A percentile compares a stretch with the other conserved stretches of the same genome.
phyloP scores from a whole-genome alignment of 2,329 filamentous ascomycete species.

The Beauveria asiatica region DNA sequence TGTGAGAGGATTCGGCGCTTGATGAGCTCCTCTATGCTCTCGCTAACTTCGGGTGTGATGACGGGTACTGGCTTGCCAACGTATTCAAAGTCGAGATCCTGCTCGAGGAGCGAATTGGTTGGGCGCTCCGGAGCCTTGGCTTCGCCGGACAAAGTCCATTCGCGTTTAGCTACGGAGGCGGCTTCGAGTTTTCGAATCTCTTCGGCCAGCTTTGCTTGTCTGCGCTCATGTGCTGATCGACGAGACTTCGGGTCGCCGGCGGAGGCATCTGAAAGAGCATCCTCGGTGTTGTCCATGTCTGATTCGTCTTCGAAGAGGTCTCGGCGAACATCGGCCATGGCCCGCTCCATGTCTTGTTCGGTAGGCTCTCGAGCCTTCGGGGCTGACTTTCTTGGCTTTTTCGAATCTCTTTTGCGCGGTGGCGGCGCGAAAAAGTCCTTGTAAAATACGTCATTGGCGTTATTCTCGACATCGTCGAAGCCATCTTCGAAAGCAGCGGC shows the following conservation, averaged over 20 bases:
- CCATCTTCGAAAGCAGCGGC: conserved; percentile 40
- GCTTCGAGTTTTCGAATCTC: conserved; percentile 90
- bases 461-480: conserved; percentile 51
- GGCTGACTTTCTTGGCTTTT: conserved; percentile 34
- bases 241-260: conserved; percentile 64
- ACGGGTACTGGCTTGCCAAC: conserved; percentile 91
- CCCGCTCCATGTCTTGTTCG: conserved; percentile 65
- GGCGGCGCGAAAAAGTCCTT: conserved; percentile 90
- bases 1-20: conserved; percentile 84
- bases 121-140: conserved; percentile 75
- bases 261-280: conserved; percentile 44
- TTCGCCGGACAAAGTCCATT: conserved; percentile 88
- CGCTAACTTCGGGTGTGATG: conserved; percentile 82
- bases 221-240: conserved; percentile 75
- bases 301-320: conserved; percentile 81
- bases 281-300: conserved; percentile 56
- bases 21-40: conserved; percentile 87
- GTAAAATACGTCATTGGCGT: conserved; percentile 86
- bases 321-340: conserved; percentile 78
- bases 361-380: conserved; percentile 37
- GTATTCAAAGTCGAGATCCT: conserved; percentile 93
- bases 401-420: conserved; percentile 59
- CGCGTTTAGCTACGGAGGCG: conserved; percentile 77
- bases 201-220: conserved; percentile 75
- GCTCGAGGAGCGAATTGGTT: conserved; percentile 83